These are phyloP conservation scores for Lentinula sp. DNA, from an alignment of 768 basidiomycete species.

Conservation along the genomic window DNA sequence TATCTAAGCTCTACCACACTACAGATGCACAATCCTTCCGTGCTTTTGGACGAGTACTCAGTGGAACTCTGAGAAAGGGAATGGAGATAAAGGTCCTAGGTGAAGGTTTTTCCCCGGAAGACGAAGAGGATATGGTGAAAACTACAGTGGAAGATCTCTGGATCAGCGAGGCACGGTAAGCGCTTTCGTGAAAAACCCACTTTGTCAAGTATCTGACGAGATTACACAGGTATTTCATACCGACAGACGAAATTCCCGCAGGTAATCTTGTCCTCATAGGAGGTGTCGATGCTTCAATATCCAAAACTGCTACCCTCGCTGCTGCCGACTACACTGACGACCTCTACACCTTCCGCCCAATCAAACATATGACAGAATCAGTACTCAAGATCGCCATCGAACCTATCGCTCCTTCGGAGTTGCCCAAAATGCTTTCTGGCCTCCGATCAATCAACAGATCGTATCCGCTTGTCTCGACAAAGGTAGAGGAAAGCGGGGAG, in stretches of 20 bases:
- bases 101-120: conserved; percentile 97
- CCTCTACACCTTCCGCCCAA: conserved; percentile 90
- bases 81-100: conserved; percentile 92
- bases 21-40: conserved; percentile 96
- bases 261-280: conserved; percentile 92
- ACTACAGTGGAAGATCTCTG: conserved; percentile 81
- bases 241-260: conserved; percentile 80
- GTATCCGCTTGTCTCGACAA: conserved; percentile 89
- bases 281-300: conserved; percentile 90
- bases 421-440: conserved; percentile 98
- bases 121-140: conserved; percentile 97
- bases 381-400: conserved; percentile 98
- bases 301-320: conserved; percentile 89
- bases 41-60: conserved; percentile 91
- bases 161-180: conserved; percentile 86
- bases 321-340: conserved; percentile 62
- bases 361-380: conserved; percentile 95
- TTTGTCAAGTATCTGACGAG: not conserved
- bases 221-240: conserved; percentile 74
- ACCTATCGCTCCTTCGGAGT: conserved; percentile 93
- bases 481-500: conserved; percentile 98
- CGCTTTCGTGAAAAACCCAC: not conserved
- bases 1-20: conserved; percentile 93
- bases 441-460: conserved; percentile 96
- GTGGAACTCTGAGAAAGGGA: conserved; percentile 83